Conservation (phyloP, 1,139 yeast genomes). For the Debaryomyces udenii region DNA sequence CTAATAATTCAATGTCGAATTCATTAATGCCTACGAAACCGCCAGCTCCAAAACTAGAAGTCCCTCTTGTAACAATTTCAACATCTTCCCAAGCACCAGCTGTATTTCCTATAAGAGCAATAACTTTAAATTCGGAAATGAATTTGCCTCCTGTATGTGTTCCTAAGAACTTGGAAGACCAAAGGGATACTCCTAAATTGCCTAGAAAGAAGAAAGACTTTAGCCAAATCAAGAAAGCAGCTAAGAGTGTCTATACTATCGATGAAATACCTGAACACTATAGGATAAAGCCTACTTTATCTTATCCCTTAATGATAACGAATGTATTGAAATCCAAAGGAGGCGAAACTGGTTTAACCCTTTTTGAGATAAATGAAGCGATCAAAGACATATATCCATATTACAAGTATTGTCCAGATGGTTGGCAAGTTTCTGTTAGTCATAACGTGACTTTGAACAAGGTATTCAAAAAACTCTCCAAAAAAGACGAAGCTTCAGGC, state of each 20-base stretch:
- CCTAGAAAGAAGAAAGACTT: conserved; percentile 39
- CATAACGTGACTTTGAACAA: conserved; percentile 87
- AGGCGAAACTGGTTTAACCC: conserved; percentile 70
- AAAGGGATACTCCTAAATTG: conserved; percentile 48
- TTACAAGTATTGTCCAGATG: conserved; percentile 90
- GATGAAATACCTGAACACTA: conserved; percentile 88
- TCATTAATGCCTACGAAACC: conserved; percentile 28
- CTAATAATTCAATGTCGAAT: conserved; percentile 14
- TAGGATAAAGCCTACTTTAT: conserved; percentile 77
- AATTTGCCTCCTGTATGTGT: conserved; percentile 34
- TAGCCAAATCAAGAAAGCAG: conserved; percentile 34
- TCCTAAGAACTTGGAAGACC: conserved; percentile 37
- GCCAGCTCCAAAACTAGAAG: conserved; percentile 46
- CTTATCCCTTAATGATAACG: conserved; percentile 79
- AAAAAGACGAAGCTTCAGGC: conserved; percentile 57
- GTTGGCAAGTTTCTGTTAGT: conserved; percentile 94
- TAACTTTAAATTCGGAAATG: conserved; percentile 28
- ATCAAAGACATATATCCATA: conserved; percentile 89
- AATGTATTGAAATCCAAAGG: conserved; percentile 71
- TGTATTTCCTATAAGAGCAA: conserved; percentile 23
- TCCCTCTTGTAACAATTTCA: conserved; percentile 32
- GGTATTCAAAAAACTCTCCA: conserved; percentile 72
- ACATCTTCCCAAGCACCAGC: conserved; percentile 19
- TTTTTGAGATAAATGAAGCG: conserved; percentile 83
- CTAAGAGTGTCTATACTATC: conserved; percentile 61